These are phyloP conservation scores for Plantago major DNA, from an alignment of 257 asterid genomes.

Conservation along the genomic window DNA sequence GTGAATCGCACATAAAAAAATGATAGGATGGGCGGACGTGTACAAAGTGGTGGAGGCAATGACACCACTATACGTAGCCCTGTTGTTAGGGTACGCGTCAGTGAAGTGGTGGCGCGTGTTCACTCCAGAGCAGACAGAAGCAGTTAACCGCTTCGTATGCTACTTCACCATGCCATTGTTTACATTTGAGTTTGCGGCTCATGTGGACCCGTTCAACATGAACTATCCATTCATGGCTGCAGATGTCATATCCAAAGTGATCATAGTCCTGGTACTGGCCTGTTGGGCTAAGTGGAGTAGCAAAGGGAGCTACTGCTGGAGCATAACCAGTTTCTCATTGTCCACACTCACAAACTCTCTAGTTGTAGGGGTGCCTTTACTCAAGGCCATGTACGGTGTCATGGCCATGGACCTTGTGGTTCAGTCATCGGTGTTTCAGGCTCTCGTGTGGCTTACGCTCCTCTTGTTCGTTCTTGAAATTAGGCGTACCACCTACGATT, in stretches of 20 bases:
- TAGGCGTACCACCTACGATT: slow-evolving; percentile 24
- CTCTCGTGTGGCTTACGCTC: slow-evolving; percentile 45
- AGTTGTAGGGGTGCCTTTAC: slow-evolving; percentile 59
- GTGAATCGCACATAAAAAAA: slow-evolving; percentile 9
- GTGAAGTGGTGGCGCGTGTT: slow-evolving; percentile 62
- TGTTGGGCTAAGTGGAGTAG: slow-evolving; percentile 44
- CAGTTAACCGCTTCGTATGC: slow-evolving; percentile 39
- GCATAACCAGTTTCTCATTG: slow-evolving; percentile 53
- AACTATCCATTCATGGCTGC: slow-evolving; percentile 46
- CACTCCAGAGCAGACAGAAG: slow-evolving; percentile 41
- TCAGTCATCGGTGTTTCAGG: slow-evolving; percentile 45
- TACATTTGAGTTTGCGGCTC: slow-evolving; percentile 50
- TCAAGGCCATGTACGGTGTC: slow-evolving; percentile 56
- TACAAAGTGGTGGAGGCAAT: slow-evolving; percentile 54
- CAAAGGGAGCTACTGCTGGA: slow-evolving; percentile 46
- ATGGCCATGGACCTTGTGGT: slow-evolving; percentile 46
- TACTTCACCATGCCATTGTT: slow-evolving; percentile 53
- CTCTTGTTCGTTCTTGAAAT: slow-evolving; percentile 46
- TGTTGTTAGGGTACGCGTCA: slow-evolving; percentile 45
- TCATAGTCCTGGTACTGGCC: slow-evolving; percentile 30
- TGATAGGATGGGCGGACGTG: slow-evolving; percentile 55
- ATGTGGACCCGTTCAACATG: slow-evolving; percentile 52
- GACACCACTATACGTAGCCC: slow-evolving; percentile 50
- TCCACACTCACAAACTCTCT: slow-evolving; percentile 47
- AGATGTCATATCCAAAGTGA: slow-evolving; percentile 44